A percentile compares a stretch with the other conserved stretches of the same genome.
Conservation (phyloP, 179 eudicot species). For the Camellia oleifera region DNA sequence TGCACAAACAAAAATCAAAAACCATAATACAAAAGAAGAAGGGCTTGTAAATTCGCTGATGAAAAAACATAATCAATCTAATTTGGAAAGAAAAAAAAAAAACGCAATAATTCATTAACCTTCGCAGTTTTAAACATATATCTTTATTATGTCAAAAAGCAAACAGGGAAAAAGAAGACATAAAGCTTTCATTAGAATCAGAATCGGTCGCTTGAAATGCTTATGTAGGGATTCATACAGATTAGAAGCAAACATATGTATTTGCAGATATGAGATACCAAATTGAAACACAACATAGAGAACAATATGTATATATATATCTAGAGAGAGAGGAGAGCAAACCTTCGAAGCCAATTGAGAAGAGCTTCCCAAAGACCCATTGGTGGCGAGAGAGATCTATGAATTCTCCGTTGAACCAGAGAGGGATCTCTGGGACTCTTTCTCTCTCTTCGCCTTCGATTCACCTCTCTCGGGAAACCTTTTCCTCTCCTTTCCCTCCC, state of each 20-base stretch:
- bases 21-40: background rate
- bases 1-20: background rate
- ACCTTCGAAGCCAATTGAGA: constrained; percentile 99
- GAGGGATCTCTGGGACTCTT: constrained; percentile 9
- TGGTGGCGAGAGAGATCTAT: constrained; percentile 25
- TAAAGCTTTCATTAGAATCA: background rate
- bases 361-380: constrained; percentile 97
- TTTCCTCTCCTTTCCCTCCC: background rate
- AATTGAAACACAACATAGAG: background rate
- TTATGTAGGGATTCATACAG: background rate
- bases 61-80: background rate
- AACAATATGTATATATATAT: too few species aligned
- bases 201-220: too few species aligned
- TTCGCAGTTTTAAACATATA: background rate
- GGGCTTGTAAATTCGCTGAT: too few species aligned
- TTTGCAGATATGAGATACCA: background rate
- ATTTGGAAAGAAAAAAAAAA: background rate
- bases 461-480: background rate
- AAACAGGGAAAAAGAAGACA: background rate
- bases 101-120: background rate
- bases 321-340: background rate
- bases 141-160: background rate
- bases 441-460: background rate
- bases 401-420: background rate
- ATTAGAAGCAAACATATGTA: background rate